Evolutionary conservation across 2,329 filamentous ascomycete species (phyloP), one percentile per base, ranked within the genome.

Genomic region (Zalaria sp.): DNA sequence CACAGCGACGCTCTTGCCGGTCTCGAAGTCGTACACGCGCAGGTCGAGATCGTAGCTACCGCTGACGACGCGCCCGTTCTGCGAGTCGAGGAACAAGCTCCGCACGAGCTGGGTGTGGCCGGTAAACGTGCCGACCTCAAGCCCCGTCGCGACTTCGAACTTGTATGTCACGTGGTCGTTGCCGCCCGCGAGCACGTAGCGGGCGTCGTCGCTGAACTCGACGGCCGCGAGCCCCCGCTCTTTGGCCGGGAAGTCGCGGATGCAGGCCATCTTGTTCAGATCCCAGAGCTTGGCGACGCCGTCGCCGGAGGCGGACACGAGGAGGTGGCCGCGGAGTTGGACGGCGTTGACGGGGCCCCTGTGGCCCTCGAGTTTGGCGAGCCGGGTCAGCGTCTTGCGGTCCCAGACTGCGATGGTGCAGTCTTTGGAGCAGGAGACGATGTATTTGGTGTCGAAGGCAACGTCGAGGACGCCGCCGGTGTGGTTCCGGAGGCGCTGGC

Each of bases 351-450:
- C 91, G 1, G 91, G 91, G 0, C 91, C 91, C 2, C 77, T 72
- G 61, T 98, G 91, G 5, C 89, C 91, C 31, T 76, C 74, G 38
- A 98, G 73, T 53, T 84, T 82, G 54, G 83, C 84, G 38, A 93
- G 63, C 37, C 93, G 69, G 6, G 67, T 65, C 31, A 86, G 84
- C 0, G 84, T 91, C 42, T 75, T 66, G 37, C 91, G 83, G 55
- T 94, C 84, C 89, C 89, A 96, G 25, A 98, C 79, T 56, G 88
- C 93, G 57, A 98, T 93, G 47, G 75, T 88, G 34, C 81, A 79
- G 62, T 98, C 91, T 63, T 98, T 98, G 58, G 86, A 94, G 68
- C 91, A 98, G 4, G 89, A 95, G 39, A 96, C 82, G 53, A 98
- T 95, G 62, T 93, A 82, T 52, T 81, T 80, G 49, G 86, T 77